These are phyloP conservation scores for Middelhovenomyces tepae DNA, from an alignment of 805 yeast genomes.

Conservation along the genomic window DNA sequence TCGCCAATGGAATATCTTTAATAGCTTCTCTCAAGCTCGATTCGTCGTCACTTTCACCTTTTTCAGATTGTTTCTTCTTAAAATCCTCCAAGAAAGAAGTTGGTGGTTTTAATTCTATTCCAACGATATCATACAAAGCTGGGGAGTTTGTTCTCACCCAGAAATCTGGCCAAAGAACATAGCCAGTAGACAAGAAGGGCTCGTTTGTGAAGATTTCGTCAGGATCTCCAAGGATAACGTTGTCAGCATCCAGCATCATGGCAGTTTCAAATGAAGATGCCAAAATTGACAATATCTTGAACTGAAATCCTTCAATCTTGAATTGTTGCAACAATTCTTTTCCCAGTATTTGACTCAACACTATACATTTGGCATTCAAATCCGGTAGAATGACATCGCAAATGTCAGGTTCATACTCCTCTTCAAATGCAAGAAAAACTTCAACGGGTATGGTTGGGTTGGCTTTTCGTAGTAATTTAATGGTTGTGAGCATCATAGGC, in stretches of 20 bases:
- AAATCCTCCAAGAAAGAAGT: too few relatives aligned
- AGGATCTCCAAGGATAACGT: slow-evolving; percentile 59
- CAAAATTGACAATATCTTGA: slow-evolving; percentile 59
- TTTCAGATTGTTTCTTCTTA: too few relatives aligned
- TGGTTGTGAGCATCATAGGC: slow-evolving; percentile 58
- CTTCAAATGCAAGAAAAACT: slow-evolving; percentile 62
- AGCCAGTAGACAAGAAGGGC: slow-evolving; percentile 44
- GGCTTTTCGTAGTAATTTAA: slow-evolving; percentile 53
- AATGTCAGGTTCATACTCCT: slow-evolving; percentile 62
- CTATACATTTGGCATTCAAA: slow-evolving; percentile 58
- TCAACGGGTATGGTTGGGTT: slow-evolving; percentile 74
- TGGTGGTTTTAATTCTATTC: slow-evolving; percentile 39
- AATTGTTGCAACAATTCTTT: slow-evolving; percentile 38
- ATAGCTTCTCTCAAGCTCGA: neutral
- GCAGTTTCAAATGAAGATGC: slow-evolving; percentile 68
- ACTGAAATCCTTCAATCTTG: slow-evolving; percentile 56
- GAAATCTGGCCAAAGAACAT: slow-evolving; percentile 75
- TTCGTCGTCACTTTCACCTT: slow-evolving; percentile 20
- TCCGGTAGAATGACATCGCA: slow-evolving; percentile 57
- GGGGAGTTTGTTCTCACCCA: slow-evolving; percentile 84
- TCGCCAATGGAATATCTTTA: slow-evolving; percentile 39
- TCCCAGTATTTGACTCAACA: slow-evolving; percentile 56
- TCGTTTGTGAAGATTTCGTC: slow-evolving; percentile 49
- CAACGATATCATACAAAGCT: slow-evolving; percentile 58
- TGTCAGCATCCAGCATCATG: slow-evolving; percentile 67